Percentiles rank a stretch among this genome's conserved stretches.
phyloP scores from a whole-genome alignment of 768 basidiomycete genomes.

The Mycena crocata region DNA sequence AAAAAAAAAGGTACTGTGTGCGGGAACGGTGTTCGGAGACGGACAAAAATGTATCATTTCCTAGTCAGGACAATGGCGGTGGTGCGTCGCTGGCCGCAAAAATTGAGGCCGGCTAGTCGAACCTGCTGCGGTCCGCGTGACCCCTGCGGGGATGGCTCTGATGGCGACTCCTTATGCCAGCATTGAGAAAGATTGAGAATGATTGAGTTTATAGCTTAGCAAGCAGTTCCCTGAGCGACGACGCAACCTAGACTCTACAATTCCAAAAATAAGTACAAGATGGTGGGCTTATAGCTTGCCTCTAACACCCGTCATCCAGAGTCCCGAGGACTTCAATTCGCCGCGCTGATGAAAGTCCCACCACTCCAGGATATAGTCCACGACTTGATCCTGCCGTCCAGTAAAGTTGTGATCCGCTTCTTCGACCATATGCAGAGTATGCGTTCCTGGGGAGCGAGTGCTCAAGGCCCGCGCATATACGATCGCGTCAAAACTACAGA shows the following conservation, averaged over 20 bases:
- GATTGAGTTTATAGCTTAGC: constrained; percentile 32
- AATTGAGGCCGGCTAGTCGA: background rate
- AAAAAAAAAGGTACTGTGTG: background rate
- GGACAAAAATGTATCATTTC: constrained; percentile 17
- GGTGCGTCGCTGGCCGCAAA: background rate
- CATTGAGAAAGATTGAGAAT: too few relatives aligned
- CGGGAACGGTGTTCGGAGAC: constrained; percentile 13
- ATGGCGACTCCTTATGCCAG: too few relatives aligned
- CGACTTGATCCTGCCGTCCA: constrained; percentile 74
- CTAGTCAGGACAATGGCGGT: background rate
- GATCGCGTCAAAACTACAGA: constrained; percentile 72
- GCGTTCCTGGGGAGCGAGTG: constrained; percentile 70
- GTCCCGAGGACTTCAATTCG: constrained; percentile 63
- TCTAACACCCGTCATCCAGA: constrained; percentile 70
- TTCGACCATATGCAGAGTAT: constrained; percentile 77
- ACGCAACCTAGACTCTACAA: constrained; percentile 8
- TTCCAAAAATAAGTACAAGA: constrained; percentile 23
- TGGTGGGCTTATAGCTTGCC: constrained; percentile 54
- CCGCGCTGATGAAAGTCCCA: constrained; percentile 60
- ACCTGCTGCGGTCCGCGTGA: background rate
- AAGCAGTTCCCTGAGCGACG: constrained; percentile 7
- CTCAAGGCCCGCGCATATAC: constrained; percentile 76
- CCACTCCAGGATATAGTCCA: constrained; percentile 78
- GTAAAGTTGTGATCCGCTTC: constrained; percentile 85
- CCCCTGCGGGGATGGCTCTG: constrained; percentile 1